Conservation (phyloP, 257 asterid genomes). For the Ophiorrhiza pumila region DNA sequence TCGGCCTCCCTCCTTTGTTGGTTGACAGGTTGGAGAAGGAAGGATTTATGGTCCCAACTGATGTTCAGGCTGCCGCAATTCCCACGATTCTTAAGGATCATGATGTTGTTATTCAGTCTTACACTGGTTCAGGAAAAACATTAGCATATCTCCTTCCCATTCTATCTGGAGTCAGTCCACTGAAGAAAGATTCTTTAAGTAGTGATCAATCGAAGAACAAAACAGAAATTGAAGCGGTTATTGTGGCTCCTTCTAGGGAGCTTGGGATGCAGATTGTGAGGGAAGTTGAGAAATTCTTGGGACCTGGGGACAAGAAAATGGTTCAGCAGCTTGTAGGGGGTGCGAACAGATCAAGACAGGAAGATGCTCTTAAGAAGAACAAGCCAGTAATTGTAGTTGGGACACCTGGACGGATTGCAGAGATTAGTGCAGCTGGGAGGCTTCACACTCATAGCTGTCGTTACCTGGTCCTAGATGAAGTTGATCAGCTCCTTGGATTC, state of each 20-base stretch:
- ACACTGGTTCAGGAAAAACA: slow-evolving; percentile 98
- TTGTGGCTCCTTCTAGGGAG: slow-evolving; percentile 98
- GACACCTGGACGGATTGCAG: slow-evolving; percentile 95
- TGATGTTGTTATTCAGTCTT: slow-evolving; percentile 89
- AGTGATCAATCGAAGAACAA: slow-evolving; percentile 31
- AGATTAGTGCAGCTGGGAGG: slow-evolving; percentile 82
- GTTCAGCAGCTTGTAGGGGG: slow-evolving; percentile 99
- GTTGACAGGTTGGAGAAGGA: slow-evolving; percentile 71
- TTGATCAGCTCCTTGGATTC: slow-evolving; percentile 88
- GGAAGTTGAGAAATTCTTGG: slow-evolving; percentile 84
- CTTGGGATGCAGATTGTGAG: slow-evolving; percentile 99
- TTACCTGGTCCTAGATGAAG: slow-evolving; percentile 82
- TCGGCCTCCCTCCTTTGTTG: slow-evolving; percentile 68
- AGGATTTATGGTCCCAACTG: slow-evolving; percentile 82
- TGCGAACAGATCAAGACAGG: slow-evolving; percentile 90
- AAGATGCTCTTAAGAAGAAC: slow-evolving; percentile 89
- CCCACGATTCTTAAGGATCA: slow-evolving; percentile 70
- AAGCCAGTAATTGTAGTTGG: slow-evolving; percentile 88
- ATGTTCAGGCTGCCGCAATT: slow-evolving; percentile 90
- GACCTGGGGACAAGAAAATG: slow-evolving; percentile 69
- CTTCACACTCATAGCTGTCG: slow-evolving; percentile 89
- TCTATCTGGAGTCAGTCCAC: slow-evolving; percentile 62
- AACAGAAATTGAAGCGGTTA: slow-evolving; percentile 66
- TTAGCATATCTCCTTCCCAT: slow-evolving; percentile 95
- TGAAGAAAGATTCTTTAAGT: slow-evolving; percentile 34